Base-by-base conservation (phyloP, 768 basidiomycete species). In the Russula abietina region DNA sequence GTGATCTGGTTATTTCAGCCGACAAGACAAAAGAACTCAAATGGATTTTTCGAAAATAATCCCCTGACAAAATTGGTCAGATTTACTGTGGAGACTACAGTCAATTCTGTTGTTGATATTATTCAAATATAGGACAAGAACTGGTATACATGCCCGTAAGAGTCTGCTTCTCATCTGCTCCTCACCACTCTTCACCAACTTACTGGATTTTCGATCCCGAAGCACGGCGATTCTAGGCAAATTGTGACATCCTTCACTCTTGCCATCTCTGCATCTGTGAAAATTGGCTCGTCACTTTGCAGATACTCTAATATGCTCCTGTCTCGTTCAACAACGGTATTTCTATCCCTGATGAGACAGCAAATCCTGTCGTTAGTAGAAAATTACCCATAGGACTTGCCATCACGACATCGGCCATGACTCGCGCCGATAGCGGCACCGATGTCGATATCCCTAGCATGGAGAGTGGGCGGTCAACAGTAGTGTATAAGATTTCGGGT, bases 81-180 rank as follows among this genome's bases (percentile, higher is more conserved):
- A 16, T n/a, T 72, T 51, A 68, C 67, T 12, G 49, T 72, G 26
- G 71, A 72, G 57, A 70, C 17, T 19, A 24, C 16, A 3, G 16
- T 32, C 2, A 4, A 7, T 19, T 45, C n/a, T 19, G 17, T 2
- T 24, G 24, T 33, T 63, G 45, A 54, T 24, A n/a, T 11, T 2
- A 45, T 32, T 4, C 30, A n/a, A n/a, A 49, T 26, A 16, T 22
- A 63, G 62, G 1, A 54, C 36, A 41, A 63, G 52, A 59, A 39
- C 51, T 63, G 50, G 51, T 59, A 53, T 7, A 48, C 36, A 2
- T 54, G 62, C 62, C 62, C 62, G 62, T 63, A 43, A 59, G 62
- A 38, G 7, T 11, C 17, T 14, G 9, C 11, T n/a, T 32, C 17
- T n/a, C 3, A 7, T 19, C n/a, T 6, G 6, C 11, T n/a, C 8